Percentiles rank a stretch among this genome's conserved stretches.
Conservation (phyloP, 768 basidiomycete genomes). For the Leccinum olivaceopallidum region DNA sequence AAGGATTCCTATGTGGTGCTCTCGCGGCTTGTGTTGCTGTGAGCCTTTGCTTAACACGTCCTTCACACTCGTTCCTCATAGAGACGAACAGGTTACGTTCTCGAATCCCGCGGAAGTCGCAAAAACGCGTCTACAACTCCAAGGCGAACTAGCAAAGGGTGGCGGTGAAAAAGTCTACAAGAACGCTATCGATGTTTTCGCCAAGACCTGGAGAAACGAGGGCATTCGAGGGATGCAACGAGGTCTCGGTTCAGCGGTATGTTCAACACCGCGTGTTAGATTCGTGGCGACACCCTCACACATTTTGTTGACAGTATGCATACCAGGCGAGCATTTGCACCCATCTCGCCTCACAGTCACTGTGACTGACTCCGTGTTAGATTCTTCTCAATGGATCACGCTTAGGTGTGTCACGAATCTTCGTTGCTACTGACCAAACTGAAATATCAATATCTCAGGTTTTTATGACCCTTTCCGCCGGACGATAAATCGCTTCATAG, state of each 20-base stretch:
- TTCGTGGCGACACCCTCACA: constrained; percentile 9
- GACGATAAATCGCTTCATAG: constrained; percentile 66
- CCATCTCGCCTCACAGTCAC: neutral
- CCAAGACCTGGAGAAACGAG: constrained; percentile 88
- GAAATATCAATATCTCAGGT: constrained; percentile 46
- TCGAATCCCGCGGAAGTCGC: constrained; percentile 77
- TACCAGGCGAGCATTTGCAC: constrained; percentile 69
- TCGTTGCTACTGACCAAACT: constrained; percentile 9
- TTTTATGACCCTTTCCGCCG: constrained; percentile 94
- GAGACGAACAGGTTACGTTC: constrained; percentile 61
- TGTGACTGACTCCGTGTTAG: constrained; percentile 41
- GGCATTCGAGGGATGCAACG: constrained; percentile 91
- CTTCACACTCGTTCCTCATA: constrained; percentile 8
- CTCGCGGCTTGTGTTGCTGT: constrained; percentile 92
- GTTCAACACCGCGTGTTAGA: constrained; percentile 18
- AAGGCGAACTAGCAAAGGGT: constrained; percentile 87
- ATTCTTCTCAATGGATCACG: constrained; percentile 91
- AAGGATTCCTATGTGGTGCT: constrained; percentile 88
- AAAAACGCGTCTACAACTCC: constrained; percentile 94
- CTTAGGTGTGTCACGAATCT: constrained; percentile 53
- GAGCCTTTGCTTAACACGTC: constrained; percentile 8
- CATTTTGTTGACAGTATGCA: constrained; percentile 58
- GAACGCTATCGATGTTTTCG: constrained; percentile 82
- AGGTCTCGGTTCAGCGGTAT: constrained; percentile 86
- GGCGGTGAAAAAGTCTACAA: constrained; percentile 79